phyloP scores from a whole-genome alignment of 106 monocot species.

The Allium cepa region DNA sequence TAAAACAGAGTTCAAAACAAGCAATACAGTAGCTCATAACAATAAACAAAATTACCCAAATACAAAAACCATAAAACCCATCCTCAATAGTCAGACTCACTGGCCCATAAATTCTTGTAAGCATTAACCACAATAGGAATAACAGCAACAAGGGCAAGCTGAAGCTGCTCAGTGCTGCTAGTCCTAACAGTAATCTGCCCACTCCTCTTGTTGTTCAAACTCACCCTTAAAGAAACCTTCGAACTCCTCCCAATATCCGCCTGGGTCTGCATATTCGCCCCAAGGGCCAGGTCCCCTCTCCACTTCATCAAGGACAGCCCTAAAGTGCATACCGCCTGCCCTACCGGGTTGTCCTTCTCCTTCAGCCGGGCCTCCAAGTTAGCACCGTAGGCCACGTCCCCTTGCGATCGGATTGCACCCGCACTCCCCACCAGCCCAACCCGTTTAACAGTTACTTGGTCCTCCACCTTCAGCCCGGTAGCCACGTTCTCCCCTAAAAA shows the following conservation, averaged over 20 bases:
- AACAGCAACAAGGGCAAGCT: slow-evolving; percentile 63
- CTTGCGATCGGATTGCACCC: slow-evolving; percentile 73
- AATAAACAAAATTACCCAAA: no score
- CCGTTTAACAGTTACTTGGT: slow-evolving; percentile 66
- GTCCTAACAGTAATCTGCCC: slow-evolving; percentile 80
- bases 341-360: slow-evolving; percentile 79
- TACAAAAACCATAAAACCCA: no score
- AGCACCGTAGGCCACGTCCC: slow-evolving; percentile 81
- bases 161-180: slow-evolving; percentile 64
- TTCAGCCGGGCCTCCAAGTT: slow-evolving; percentile 75
- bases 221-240: slow-evolving; percentile 68
- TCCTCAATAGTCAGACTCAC: slow-evolving; percentile 7
- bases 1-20: no score
- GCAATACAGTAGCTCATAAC: no score
- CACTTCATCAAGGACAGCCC: slow-evolving; percentile 89
- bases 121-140: slow-evolving; percentile 51
- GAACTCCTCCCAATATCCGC: slow-evolving; percentile 54
- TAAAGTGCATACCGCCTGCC: slow-evolving; percentile 62
- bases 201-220: slow-evolving; percentile 78
- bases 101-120: slow-evolving; percentile 36
- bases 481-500: slow-evolving; percentile 85
- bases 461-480: slow-evolving; percentile 77
- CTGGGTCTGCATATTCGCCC: slow-evolving; percentile 88
- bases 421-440: slow-evolving; percentile 54
- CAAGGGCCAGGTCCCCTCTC: slow-evolving; percentile 82